These are phyloP conservation scores for Geoglossum cookeanum DNA, from an alignment of 2,329 filamentous ascomycete genomes.

Conservation along the genomic window DNA sequence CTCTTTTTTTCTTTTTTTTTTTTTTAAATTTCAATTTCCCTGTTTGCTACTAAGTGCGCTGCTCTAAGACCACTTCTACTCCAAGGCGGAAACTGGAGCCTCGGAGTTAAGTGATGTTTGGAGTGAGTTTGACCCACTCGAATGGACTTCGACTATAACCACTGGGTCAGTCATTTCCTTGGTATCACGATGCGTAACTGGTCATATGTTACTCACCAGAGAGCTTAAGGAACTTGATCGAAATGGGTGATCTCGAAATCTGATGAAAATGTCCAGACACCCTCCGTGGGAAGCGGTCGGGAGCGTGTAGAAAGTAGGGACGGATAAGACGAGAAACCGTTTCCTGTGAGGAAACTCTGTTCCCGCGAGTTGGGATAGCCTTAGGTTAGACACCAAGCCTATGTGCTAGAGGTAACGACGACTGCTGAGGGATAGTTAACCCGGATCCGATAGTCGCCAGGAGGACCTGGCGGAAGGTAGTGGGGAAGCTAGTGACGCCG, in stretches of 20 bases:
- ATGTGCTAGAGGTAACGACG: neutral
- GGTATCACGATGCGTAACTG: neutral
- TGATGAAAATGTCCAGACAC: neutral
- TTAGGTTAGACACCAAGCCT: neutral
- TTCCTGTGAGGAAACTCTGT: neutral
- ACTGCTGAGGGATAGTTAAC: neutral
- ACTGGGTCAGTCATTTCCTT: neutral
- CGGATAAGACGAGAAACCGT: neutral
- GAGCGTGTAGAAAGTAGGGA: neutral
- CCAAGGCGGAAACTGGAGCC: neutral
- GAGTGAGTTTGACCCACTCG: neutral
- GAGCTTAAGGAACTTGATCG: neutral
- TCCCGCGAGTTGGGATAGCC: neutral
- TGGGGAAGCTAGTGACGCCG: neutral
- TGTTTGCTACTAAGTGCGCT: neutral
- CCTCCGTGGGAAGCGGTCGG: neutral
- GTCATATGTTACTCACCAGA: neutral
- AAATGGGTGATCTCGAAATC: neutral
- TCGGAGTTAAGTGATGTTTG: neutral
- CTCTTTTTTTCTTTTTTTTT: neutral
- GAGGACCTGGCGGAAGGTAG: neutral
- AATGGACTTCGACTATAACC: neutral
- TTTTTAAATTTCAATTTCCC: too few species aligned
- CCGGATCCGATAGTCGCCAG: neutral
- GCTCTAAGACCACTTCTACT: neutral